phyloP scores from a whole-genome alignment of 169 alveolate genomes.

The Plasmodium gallinaceum region DNA sequence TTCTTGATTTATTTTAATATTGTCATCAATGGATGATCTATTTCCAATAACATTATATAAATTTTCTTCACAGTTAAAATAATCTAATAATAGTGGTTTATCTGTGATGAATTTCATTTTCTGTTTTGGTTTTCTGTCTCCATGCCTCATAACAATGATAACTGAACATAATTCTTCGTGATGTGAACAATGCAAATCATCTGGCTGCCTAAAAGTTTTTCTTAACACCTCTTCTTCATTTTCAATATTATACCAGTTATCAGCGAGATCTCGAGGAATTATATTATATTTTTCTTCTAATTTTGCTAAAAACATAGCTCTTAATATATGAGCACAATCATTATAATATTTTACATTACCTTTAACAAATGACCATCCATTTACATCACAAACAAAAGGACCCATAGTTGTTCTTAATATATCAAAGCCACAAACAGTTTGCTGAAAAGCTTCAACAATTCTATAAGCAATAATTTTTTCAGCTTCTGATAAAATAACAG shows the following conservation, averaged over 20 bases:
- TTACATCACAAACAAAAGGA: conserved; percentile 98
- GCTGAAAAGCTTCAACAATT: conserved; percentile 94
- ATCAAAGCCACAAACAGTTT: conserved; percentile 95
- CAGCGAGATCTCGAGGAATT: conserved; percentile 79
- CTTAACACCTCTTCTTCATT: conserved; percentile 80
- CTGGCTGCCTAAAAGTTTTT: conserved; percentile 82
- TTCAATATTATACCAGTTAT: conserved; percentile 78
- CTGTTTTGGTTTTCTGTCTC: conserved; percentile 97
- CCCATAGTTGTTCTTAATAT: conserved; percentile 92
- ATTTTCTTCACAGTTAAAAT: conserved; percentile 80
- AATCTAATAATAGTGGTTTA: conserved; percentile 87
- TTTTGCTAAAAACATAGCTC: conserved; percentile 84
- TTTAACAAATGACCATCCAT: conserved; percentile 98
- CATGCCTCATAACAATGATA: conserved; percentile 98
- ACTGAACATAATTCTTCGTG: conserved; percentile 96
- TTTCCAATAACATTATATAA: conserved; percentile 33
- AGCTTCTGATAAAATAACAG: conserved; percentile 94
- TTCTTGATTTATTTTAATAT: not conserved
- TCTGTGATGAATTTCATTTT: conserved; percentile 94
- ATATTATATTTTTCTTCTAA: conserved; percentile 82
- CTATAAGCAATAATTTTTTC: conserved; percentile 95
- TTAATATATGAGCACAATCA: conserved; percentile 93
- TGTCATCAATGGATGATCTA: conserved; percentile 17
- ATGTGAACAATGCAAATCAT: conserved; percentile 74
- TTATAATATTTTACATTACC: conserved; percentile 94